Conservation (phyloP, 441 rosid genomes). For the Capsella rubella region DNA sequence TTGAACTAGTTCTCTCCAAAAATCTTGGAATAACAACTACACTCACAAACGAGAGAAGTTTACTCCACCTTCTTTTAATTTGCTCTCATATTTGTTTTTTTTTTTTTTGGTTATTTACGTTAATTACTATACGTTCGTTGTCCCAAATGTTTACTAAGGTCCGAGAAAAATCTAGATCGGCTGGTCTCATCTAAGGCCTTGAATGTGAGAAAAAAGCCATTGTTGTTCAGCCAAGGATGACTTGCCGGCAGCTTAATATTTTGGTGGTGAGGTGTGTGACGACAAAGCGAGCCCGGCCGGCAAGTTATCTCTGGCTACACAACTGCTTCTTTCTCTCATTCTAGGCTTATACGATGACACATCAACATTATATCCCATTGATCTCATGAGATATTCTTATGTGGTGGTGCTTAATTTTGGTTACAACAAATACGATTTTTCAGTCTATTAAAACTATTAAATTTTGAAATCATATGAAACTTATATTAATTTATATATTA, state of each 20-base stretch:
- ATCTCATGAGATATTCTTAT: background rate
- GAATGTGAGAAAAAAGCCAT: conserved; percentile 67
- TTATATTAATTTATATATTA: background rate
- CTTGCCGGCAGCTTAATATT: conserved; percentile 61
- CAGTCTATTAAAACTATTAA: background rate
- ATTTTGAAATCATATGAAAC: background rate
- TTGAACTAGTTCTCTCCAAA: background rate
- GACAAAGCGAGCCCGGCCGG: conserved; percentile 57
- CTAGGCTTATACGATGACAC: conserved; percentile 57
- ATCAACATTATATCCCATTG: background rate
- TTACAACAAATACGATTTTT: background rate
- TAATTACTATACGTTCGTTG: background rate
- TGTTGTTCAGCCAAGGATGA: conserved; percentile 92
- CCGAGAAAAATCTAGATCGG: background rate
- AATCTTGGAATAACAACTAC: background rate
- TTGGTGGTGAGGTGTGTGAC: no score
- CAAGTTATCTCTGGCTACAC: conserved; percentile 74
- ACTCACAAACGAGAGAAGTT: conserved; percentile 6
- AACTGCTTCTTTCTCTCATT: conserved; percentile 68
- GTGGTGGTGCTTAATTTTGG: background rate
- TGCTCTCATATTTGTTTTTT: conserved; percentile 7
- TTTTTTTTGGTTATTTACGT: background rate
- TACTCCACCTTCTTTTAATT: background rate
- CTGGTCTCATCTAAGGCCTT: conserved; percentile 69
- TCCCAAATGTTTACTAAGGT: background rate